Evolutionary conservation across 208 protist genomes (phyloP), one percentile per base, ranked within the genome.

Genomic region (Acanthamoeba lenticulata): DNA sequence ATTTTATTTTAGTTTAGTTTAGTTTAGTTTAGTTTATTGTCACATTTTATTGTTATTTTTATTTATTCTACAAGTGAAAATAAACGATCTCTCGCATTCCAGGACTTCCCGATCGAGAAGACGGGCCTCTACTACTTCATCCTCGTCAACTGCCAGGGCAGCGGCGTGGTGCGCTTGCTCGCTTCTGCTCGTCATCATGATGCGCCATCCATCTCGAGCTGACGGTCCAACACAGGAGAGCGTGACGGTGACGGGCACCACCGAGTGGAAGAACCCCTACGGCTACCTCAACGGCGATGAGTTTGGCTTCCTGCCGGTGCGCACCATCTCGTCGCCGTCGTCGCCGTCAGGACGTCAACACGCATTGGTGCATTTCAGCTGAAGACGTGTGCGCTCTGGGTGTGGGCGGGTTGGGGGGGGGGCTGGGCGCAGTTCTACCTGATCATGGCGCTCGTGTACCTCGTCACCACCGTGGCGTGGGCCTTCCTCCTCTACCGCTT

Each of bases 181-280:
- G 2, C 9, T 29, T 36, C 13, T 32, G 0, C 19, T 55, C 27
- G 17, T 55, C 0, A 86, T 90, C 21, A 90, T 90, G 36, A 44
- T 57, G 21, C n/a, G 40, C 6, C 27, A 27, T 5, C 24, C 7
- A 3, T 79, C 36, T 3, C 24, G 13, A 42, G 6, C 9, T 79
- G 11, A 79, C 9, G 9, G 11, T 79, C 38, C 9, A 21, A 9
- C 17, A 4, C 72, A 85, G 74, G 2, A 85, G 11, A 85, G 3
- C 5, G 74, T 85, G 1, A 85, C 42, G 1, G 57, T 90, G 29
- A 0, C 34, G 49, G 83, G 83, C 47, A 19, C 4, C 17, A 90
- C 57, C n/a, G 52, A 72, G 34, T 90, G 83, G 83, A 90, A 62
- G 83, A 90, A 90, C 38, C 83, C 83, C 40, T 90, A 90, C 57